These are phyloP conservation scores for Pharus latifolius DNA, from an alignment of 176 grass and related monocot species.

Conservation along the genomic window DNA sequence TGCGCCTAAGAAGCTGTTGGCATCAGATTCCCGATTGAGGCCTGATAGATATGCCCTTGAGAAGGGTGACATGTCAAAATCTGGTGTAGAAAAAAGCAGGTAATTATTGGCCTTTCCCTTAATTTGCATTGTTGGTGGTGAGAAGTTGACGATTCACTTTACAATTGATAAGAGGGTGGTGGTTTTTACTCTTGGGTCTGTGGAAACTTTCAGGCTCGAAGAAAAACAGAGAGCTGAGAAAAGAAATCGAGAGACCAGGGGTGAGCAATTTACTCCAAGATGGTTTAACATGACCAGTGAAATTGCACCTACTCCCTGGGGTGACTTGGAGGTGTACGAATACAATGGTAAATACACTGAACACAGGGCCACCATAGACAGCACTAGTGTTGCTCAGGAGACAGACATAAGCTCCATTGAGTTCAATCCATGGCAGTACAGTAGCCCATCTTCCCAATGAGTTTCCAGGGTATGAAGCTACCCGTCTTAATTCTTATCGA, in stretches of 20 bases:
- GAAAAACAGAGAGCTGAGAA: slow-evolving; percentile 84
- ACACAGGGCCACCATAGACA: slow-evolving; percentile 50
- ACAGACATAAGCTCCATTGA: slow-evolving; percentile 31
- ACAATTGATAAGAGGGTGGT: neutral
- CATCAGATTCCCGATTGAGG: slow-evolving; percentile 83
- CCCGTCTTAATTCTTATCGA: neutral
- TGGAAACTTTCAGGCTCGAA: slow-evolving; percentile 61
- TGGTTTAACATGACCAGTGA: slow-evolving; percentile 73
- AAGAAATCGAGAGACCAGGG: slow-evolving; percentile 59
- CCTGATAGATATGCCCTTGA: slow-evolving; percentile 89
- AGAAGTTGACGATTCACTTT: neutral
- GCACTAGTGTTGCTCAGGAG: slow-evolving; percentile 18
- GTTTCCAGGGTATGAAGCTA: slow-evolving; percentile 3
- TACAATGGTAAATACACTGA: slow-evolving; percentile 74
- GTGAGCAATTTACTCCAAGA: slow-evolving; percentile 58
- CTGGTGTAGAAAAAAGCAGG: slow-evolving; percentile 83
- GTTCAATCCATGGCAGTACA: slow-evolving; percentile 94
- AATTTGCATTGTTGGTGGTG: neutral
- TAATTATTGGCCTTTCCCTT: neutral
- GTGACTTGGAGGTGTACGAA: slow-evolving; percentile 80
- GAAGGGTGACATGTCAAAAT: slow-evolving; percentile 88
- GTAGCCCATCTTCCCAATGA: slow-evolving; percentile 34
- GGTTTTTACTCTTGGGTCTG: neutral
- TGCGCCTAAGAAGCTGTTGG: slow-evolving; percentile 61
- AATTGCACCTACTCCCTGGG: slow-evolving; percentile 71